A percentile compares a stretch with the other conserved stretches of the same genome.
phyloP scores from a whole-genome alignment of 371 early-diverging fungal species.

The Mortierella sp. region DNA sequence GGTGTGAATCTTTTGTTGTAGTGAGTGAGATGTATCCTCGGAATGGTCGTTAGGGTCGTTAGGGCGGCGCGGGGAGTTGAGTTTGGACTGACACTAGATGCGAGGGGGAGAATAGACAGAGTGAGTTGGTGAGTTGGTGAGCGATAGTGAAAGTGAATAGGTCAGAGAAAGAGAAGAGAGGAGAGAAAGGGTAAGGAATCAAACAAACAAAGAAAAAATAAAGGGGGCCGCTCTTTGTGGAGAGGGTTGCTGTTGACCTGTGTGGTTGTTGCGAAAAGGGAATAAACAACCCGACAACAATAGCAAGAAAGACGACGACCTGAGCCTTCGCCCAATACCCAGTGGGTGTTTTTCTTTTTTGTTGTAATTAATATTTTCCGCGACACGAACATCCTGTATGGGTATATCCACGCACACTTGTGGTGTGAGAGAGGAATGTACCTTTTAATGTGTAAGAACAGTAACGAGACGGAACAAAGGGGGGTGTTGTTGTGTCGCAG shows the following conservation, averaged over 20 bases:
- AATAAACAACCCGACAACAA: neutral
- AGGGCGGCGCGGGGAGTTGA: neutral
- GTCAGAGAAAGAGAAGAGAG: neutral
- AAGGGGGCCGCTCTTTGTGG: neutral
- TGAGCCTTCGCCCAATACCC: neutral
- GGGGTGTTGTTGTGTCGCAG: neutral
- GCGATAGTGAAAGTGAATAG: neutral
- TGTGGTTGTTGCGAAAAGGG: slow-evolving; percentile 2
- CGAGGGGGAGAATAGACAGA: neutral
- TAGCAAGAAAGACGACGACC: neutral
- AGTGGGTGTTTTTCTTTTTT: neutral
- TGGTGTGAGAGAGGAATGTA: neutral
- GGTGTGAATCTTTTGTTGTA: slow-evolving; percentile 16
- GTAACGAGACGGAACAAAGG: neutral
- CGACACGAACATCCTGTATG: no score
- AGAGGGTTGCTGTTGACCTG: neutral
- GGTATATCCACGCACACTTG: neutral
- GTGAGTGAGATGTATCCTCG: neutral
- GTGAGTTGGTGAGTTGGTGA: neutral
- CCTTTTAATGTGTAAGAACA: neutral
- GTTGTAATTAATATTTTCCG: neutral
- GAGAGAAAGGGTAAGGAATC: neutral
- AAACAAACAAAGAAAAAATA: neutral
- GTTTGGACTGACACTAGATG: neutral
- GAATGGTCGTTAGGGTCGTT: neutral